These are phyloP conservation scores for Penicillium brasilianum DNA, from an alignment of 2,329 filamentous ascomycete genomes.

Conservation along the genomic window DNA sequence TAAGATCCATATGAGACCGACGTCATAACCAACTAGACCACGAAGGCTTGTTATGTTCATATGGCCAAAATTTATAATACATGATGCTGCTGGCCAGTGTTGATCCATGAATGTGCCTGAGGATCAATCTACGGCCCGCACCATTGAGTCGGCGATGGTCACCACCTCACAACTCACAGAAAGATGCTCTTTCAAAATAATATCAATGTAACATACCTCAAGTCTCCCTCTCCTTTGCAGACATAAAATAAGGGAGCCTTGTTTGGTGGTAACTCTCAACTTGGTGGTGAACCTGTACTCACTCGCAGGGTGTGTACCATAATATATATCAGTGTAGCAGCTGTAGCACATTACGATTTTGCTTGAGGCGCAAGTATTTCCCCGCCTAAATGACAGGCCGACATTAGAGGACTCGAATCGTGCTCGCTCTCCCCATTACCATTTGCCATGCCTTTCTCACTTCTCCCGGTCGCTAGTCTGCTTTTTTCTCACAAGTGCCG, in stretches of 20 bases:
- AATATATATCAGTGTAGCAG: not conserved
- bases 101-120: not conserved
- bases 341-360: not conserved
- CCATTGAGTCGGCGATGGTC: too few species aligned
- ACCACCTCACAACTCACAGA: not conserved
- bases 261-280: not conserved
- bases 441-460: not conserved
- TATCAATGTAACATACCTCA: too few species aligned
- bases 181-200: not conserved
- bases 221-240: not conserved
- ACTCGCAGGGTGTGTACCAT: not conserved
- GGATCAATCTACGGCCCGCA: too few species aligned
- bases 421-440: not conserved
- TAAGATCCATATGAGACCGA: slow-evolving; percentile 31
- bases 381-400: not conserved
- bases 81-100: not conserved
- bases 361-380: not conserved
- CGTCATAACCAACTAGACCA: slow-evolving; percentile 36
- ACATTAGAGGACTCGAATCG: not conserved
- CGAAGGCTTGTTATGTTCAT: slow-evolving; percentile 18
- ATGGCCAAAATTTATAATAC: not conserved
- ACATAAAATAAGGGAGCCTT: not conserved
- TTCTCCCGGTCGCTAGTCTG: not conserved
- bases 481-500: not conserved
- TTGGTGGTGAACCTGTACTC: not conserved